A percentile compares a stretch with the other conserved stretches of the same genome.
Conservation (phyloP, 1,284 basidiomycete genomes). For the Somion occarium region DNA sequence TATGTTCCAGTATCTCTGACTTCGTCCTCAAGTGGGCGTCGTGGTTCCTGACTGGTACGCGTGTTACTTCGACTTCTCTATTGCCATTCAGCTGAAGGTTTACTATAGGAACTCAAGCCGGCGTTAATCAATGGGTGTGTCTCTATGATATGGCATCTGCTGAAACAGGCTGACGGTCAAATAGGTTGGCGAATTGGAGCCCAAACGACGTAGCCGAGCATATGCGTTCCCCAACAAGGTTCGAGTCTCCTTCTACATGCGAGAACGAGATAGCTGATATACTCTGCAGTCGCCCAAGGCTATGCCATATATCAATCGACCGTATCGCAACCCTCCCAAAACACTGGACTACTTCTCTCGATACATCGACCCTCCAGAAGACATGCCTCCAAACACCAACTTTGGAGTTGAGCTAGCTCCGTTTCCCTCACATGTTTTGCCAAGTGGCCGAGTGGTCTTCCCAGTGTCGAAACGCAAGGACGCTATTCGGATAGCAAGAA, state of each 20-base stretch:
- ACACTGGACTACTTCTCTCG: conserved; percentile 43
- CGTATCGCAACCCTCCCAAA: conserved; percentile 41
- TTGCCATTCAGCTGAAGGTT: not conserved
- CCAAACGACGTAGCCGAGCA: conserved; percentile 52
- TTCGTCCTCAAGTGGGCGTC: conserved; percentile 59
- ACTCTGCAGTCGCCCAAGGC: conserved; percentile 42
- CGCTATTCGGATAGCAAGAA: conserved; percentile 37
- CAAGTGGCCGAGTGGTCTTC: conserved; percentile 46
- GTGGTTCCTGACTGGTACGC: conserved; percentile 56
- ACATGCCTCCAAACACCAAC: conserved; percentile 40
- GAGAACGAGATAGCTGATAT: too few species aligned
- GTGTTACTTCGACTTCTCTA: not conserved
- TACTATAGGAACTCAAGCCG: conserved; percentile 45
- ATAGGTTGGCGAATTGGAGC: conserved; percentile 54
- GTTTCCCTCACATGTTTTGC: conserved; percentile 47
- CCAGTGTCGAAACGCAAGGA: conserved; percentile 39
- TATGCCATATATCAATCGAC: conserved; percentile 59
- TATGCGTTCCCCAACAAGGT: conserved; percentile 50
- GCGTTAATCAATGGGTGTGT: conserved; percentile 62
- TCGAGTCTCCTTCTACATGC: not conserved
- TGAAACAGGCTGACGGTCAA: not conserved
- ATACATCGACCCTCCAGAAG: conserved; percentile 55
- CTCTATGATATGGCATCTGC: not conserved
- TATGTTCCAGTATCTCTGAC: conserved; percentile 43
- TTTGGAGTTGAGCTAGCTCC: conserved; percentile 57